phyloP scores from a whole-genome alignment of 306 rosid genomes.

The Psophocarpus tetragonolobus region DNA sequence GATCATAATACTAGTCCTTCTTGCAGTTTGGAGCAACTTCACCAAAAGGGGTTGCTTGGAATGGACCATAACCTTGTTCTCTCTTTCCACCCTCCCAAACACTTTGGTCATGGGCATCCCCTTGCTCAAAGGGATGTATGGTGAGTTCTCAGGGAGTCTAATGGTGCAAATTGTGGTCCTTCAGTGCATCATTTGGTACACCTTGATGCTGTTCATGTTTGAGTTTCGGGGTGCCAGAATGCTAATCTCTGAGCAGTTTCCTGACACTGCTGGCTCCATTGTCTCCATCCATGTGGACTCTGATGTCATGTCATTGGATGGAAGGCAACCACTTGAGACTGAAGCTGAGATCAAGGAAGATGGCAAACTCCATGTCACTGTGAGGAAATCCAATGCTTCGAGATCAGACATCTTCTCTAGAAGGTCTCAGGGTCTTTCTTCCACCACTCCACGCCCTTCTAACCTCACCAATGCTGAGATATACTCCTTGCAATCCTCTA shows the following conservation, averaged over 20 bases:
- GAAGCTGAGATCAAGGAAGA: constrained; percentile 88
- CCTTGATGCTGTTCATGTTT: constrained; percentile 81
- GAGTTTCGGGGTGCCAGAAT: constrained; percentile 78
- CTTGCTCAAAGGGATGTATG: constrained; percentile 87
- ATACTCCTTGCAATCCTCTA: constrained; percentile 76
- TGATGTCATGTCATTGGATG: constrained; percentile 83
- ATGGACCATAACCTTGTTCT: constrained; percentile 85
- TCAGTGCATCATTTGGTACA: constrained; percentile 93
- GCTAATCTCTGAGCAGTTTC: constrained; percentile 85
- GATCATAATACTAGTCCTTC: constrained; percentile 54
- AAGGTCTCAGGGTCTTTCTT: constrained; percentile 72
- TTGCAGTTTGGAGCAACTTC: constrained; percentile 58
- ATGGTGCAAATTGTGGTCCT: constrained; percentile 97
- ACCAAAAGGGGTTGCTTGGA: constrained; percentile 75
- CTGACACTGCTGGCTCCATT: constrained; percentile 89
- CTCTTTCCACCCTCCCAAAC: constrained; percentile 84
- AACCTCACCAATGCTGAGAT: constrained; percentile 92
- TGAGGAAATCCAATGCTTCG: constrained; percentile 81
- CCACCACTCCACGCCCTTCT: constrained; percentile 74
- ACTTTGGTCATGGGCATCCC: constrained; percentile 94
- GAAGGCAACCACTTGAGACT: constrained; percentile 73
- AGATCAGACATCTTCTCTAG: constrained; percentile 81
- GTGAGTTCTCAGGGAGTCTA: constrained; percentile 73
- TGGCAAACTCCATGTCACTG: constrained; percentile 86
- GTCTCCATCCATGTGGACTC: constrained; percentile 95